These are phyloP conservation scores for Vigna angularis DNA, from an alignment of 306 rosid species.

Conservation along the genomic window DNA sequence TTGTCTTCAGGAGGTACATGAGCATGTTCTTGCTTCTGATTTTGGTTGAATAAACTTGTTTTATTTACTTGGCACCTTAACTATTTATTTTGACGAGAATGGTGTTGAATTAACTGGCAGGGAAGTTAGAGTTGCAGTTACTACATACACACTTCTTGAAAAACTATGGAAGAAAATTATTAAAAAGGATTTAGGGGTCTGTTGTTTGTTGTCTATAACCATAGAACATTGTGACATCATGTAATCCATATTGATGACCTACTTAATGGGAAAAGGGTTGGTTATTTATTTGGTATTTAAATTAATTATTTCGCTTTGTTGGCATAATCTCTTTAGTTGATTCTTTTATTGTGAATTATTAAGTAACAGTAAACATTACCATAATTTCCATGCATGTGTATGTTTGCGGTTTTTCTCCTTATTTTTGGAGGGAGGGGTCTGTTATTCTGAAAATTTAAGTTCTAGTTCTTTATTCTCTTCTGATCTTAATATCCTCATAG, in stretches of 20 bases:
- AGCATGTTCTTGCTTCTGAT: slow-evolving; percentile 31
- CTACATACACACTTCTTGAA: not conserved
- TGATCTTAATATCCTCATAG: slow-evolving; percentile 4
- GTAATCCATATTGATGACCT: not conserved
- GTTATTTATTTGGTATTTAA: not conserved
- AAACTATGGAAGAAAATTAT: not conserved
- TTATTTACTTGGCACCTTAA: not conserved
- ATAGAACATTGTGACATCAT: not conserved
- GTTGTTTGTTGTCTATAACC: not conserved
- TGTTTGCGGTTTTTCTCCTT: not conserved
- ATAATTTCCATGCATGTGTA: slow-evolving; percentile 4
- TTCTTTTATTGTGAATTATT: slow-evolving; percentile 19
- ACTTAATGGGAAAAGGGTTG: not conserved
- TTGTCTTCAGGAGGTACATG: slow-evolving; percentile 96
- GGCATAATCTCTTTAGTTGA: slow-evolving; percentile 1
- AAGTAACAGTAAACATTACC: slow-evolving; percentile 2
- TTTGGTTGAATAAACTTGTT: slow-evolving; percentile 34
- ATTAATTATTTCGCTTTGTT: not conserved
- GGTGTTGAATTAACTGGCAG: slow-evolving; percentile 1
- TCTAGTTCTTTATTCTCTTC: slow-evolving; percentile 17
- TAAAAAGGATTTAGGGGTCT: not conserved
- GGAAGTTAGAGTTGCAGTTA: not conserved
- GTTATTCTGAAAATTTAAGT: not conserved
- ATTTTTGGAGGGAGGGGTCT: not conserved
- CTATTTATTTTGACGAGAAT: not conserved